These are phyloP conservation scores for Thelephora terrestris DNA, from an alignment of 1,284 basidiomycete genomes.

Conservation along the genomic window DNA sequence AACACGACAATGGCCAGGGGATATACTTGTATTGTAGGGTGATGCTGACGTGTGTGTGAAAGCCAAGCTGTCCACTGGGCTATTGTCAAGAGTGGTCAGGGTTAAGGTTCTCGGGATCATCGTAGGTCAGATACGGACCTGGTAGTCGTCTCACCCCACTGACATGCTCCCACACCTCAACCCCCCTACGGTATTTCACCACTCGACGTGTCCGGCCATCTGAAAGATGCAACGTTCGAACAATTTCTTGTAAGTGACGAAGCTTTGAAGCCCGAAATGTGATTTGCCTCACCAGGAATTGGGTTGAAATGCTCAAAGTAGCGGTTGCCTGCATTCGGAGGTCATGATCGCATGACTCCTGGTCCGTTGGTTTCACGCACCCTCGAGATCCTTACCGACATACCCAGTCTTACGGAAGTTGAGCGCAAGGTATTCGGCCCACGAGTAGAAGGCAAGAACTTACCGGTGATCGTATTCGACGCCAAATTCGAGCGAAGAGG, in stretches of 20 bases:
- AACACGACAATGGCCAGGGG: neutral
- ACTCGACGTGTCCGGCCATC: constrained; percentile 18
- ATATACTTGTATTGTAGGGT: constrained; percentile 19
- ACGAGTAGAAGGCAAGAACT: neutral
- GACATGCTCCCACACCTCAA: constrained; percentile 21
- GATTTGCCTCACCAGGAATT: constrained; percentile 12
- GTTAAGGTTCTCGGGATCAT: neutral
- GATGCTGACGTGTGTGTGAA: constrained; percentile 21
- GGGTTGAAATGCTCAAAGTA: constrained; percentile 21
- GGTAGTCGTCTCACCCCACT: constrained; percentile 17
- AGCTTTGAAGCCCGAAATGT: neutral
- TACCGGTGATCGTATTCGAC: neutral
- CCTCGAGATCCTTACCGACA: constrained; percentile 21
- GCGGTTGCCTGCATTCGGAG: constrained; percentile 15
- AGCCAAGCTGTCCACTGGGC: constrained; percentile 25
- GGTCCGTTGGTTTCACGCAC: constrained; percentile 7
- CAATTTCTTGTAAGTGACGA: neutral
- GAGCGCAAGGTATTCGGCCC: neutral
- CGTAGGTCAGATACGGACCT: constrained; percentile 10
- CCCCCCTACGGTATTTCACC: constrained; percentile 21
- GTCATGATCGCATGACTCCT: neutral
- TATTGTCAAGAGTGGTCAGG: constrained; percentile 1
- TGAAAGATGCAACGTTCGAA: constrained; percentile 7
- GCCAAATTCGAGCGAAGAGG: neutral
- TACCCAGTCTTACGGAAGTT: constrained; percentile 1